Conservation (phyloP, 1,284 basidiomycete species). For the Trichosporon coremiiforme region DNA sequence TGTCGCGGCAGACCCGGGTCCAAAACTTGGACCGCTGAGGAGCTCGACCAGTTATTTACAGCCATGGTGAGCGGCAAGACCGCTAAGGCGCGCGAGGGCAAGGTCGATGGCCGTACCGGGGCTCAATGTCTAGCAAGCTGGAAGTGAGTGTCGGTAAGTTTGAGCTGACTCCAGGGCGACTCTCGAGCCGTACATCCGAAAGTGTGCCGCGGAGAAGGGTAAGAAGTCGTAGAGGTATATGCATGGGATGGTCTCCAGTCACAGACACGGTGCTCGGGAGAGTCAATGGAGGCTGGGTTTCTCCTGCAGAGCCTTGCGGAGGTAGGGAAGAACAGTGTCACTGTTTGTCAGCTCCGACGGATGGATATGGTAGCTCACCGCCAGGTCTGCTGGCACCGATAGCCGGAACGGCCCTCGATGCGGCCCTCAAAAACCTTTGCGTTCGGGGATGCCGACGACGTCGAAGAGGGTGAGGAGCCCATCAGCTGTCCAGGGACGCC, state of each 20-base stretch:
- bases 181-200: background rate
- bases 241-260: background rate
- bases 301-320: constrained; percentile 20
- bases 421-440: constrained; percentile 24
- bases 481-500: constrained; percentile 18
- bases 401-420: constrained; percentile 22
- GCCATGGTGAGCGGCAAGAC: background rate
- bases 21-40: background rate
- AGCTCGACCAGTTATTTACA: background rate
- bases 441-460: constrained; percentile 1
- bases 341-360: constrained; percentile 16
- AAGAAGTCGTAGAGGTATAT: background rate
- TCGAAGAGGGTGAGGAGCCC: constrained; percentile 23
- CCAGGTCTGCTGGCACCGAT: constrained; percentile 27
- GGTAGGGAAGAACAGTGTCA: constrained; percentile 22
- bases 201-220: background rate
- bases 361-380: too few relatives aligned
- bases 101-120: background rate
- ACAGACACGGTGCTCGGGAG: background rate
- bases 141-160: background rate
- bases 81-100: background rate
- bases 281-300: constrained; percentile 15
- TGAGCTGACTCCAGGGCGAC: background rate
- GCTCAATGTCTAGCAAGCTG: background rate
- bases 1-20: background rate